Conservation (phyloP, 2,329 filamentous ascomycete species). For the Chrysosporium keratinophilum region DNA sequence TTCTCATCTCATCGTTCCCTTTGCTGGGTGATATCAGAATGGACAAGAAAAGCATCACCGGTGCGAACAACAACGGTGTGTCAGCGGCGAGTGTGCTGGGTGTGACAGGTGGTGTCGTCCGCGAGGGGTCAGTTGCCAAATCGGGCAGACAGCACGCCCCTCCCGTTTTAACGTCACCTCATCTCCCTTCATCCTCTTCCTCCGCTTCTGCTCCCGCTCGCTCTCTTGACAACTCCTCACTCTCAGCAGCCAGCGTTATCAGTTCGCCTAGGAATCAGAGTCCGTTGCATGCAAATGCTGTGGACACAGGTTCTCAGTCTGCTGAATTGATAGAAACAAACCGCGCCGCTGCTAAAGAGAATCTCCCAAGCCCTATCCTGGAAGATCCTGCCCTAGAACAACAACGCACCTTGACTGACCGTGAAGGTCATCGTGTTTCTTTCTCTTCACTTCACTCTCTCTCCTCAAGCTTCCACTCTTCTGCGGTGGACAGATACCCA, state of each 20-base stretch:
- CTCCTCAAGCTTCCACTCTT: constrained; percentile 17
- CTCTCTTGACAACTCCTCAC: not conserved
- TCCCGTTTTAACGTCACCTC: constrained; percentile 3
- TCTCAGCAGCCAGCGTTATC: not conserved
- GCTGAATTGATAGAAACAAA: not conserved
- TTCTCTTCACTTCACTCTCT: constrained; percentile 61
- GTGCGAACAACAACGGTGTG: not conserved
- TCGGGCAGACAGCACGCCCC: constrained; percentile 2
- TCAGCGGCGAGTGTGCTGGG: not conserved
- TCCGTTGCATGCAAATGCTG: not conserved
- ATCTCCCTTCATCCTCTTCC: not conserved
- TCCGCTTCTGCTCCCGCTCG: not conserved
- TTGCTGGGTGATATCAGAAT: not conserved
- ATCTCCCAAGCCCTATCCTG: not conserved
- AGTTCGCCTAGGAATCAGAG: not conserved
- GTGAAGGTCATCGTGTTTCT: constrained; percentile 56
- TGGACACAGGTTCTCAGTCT: not conserved
- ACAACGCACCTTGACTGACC: constrained; percentile 11
- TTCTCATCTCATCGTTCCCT: not conserved
- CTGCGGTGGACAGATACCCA: constrained; percentile 20
- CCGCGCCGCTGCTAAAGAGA: not conserved
- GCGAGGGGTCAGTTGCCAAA: constrained; percentile 5
- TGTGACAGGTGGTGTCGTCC: not conserved
- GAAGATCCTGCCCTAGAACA: constrained; percentile 2
- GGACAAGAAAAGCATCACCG: not conserved